Evolutionary conservation across 208 protist genomes (phyloP).

Genomic region (Leishmania tropica): DNA sequence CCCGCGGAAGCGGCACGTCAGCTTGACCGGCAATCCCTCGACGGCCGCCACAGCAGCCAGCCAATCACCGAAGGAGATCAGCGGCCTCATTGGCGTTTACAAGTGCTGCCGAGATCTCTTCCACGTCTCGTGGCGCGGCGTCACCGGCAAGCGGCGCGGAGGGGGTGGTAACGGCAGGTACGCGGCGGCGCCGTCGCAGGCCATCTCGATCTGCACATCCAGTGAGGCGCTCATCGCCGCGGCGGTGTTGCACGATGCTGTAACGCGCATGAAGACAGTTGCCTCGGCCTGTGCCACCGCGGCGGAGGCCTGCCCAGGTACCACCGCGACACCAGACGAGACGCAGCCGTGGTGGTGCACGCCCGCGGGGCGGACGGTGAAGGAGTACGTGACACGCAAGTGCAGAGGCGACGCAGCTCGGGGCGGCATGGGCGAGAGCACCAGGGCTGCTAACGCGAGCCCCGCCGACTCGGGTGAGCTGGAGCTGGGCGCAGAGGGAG

Average conservation of each 20-base stretch:
- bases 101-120: conserved; percentile 5
- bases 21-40: not conserved
- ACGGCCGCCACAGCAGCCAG: not conserved
- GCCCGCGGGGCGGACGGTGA: conserved; percentile 1
- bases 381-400: conserved; percentile 20
- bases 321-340: not conserved
- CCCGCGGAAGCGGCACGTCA: not conserved
- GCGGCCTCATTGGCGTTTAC: conserved; percentile 18
- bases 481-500: conserved; percentile 10
- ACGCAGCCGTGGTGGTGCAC: not conserved
- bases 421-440: not conserved
- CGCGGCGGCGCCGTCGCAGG: not conserved
- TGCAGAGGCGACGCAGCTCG: conserved; percentile 10
- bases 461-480: not conserved
- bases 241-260: conserved; percentile 61
- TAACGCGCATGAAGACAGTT: conserved; percentile 29
- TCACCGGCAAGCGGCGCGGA: not conserved
- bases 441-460: not conserved
- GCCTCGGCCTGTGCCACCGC: not conserved
- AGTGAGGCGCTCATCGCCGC: conserved; percentile 55
- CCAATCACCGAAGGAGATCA: not conserved
- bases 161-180: not conserved
- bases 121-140: not conserved
- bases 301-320: not conserved
- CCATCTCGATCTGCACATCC: conserved; percentile 30